Percentiles rank a stretch among this genome's conserved stretches.
phyloP scores from a whole-genome alignment of 2,329 filamentous ascomycete genomes.

The Colletotrichum lupini region DNA sequence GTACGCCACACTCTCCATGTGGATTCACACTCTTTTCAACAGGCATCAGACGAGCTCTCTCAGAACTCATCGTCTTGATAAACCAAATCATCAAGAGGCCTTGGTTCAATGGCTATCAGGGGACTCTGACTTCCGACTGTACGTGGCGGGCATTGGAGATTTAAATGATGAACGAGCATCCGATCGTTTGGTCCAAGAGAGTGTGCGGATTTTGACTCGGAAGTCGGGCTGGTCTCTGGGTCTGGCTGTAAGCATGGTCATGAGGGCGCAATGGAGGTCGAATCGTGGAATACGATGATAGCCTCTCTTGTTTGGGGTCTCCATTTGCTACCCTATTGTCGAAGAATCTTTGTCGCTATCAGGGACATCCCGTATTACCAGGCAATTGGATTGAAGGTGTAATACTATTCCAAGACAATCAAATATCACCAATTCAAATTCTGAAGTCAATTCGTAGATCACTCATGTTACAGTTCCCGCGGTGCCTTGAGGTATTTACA shows the following conservation, averaged over 20 bases:
- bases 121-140: neutral
- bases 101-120: neutral
- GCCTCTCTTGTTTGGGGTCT: neutral
- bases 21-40: neutral
- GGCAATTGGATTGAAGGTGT: too few relatives aligned
- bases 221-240: neutral
- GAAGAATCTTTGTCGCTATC: neutral
- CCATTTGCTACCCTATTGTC: neutral
- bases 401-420: too few relatives aligned
- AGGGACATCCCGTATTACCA: too few relatives aligned
- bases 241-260: neutral
- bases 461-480: neutral
- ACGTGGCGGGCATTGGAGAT: neutral
- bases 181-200: neutral
- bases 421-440: too few relatives aligned
- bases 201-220: neutral
- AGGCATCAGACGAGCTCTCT: too few relatives aligned
- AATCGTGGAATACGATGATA: neutral
- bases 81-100: too few relatives aligned
- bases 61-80: neutral
- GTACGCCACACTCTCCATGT: neutral
- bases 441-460: neutral
- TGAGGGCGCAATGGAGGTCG: neutral
- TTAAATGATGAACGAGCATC: neutral
- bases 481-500: neutral